Conservation (phyloP, 2,329 filamentous ascomycete genomes). For the Hymenoscyphus occultus region DNA sequence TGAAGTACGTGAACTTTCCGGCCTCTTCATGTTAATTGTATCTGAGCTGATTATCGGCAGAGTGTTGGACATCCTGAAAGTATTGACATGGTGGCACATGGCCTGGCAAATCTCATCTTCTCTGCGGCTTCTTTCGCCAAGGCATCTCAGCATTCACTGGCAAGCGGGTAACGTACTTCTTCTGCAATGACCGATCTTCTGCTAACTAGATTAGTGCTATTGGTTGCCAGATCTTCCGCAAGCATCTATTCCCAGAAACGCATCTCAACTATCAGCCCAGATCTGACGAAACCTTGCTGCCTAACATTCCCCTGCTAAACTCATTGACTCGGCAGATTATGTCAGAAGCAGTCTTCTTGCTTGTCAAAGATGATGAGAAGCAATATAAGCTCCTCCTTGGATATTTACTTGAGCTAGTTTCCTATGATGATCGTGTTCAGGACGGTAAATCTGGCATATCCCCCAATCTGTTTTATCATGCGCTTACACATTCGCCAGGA, state of each 20-base stretch:
- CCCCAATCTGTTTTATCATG: not conserved
- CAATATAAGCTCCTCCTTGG: constrained; percentile 53
- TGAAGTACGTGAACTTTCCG: constrained; percentile 36
- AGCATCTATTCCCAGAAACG: constrained; percentile 59
- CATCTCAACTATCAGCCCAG: constrained; percentile 40
- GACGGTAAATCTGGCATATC: constrained; percentile 30
- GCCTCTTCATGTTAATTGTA: not conserved
- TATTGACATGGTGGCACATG: constrained; percentile 37
- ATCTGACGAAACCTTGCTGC: constrained; percentile 31
- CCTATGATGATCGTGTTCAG: constrained; percentile 45
- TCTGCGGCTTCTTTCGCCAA: constrained; percentile 35
- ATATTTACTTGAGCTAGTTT: constrained; percentile 49
- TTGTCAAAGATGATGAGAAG: constrained; percentile 51
- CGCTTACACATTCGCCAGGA: constrained; percentile 35
- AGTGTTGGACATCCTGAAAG: constrained; percentile 33
- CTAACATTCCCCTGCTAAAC: constrained; percentile 50
- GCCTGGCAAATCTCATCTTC: constrained; percentile 39
- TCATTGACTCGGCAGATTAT: constrained; percentile 55
- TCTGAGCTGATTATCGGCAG: constrained; percentile 16
- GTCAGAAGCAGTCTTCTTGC: constrained; percentile 55
- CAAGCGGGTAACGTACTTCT: constrained; percentile 25
- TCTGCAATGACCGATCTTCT: constrained; percentile 4
- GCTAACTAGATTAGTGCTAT: constrained; percentile 38
- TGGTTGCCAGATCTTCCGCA: constrained; percentile 55
- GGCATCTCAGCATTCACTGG: constrained; percentile 26